Evolutionary conservation across 805 yeast species (phyloP).

Genomic region (Suhomyces vadensis): DNA sequence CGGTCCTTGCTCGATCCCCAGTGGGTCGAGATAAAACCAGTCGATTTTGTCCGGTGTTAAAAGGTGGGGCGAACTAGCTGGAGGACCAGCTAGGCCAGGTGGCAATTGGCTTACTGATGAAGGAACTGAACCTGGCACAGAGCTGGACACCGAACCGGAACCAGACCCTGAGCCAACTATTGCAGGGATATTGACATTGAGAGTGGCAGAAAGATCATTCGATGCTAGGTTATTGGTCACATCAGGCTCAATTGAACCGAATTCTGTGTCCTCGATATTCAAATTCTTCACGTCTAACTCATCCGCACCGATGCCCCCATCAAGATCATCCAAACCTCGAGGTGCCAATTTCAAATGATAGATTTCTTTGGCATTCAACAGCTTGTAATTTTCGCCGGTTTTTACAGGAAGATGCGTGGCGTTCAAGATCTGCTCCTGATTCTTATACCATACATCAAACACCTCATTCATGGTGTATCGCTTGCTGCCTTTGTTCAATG

Average conservation of each 20-base stretch:
- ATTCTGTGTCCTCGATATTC: background rate
- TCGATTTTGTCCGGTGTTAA: constrained; percentile 45
- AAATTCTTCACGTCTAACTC: background rate
- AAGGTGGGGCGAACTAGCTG: constrained; percentile 8
- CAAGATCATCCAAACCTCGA: background rate
- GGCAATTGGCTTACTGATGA: constrained; percentile 3
- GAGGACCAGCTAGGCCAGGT: constrained; percentile 9
- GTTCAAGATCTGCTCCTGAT: constrained; percentile 25
- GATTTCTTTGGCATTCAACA: constrained; percentile 31
- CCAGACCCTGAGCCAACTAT: background rate
- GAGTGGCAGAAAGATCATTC: background rate
- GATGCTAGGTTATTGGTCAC: background rate
- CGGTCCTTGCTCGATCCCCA: constrained; percentile 78
- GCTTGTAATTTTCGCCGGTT: constrained; percentile 33
- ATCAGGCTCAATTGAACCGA: background rate
- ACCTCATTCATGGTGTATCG: constrained; percentile 54
- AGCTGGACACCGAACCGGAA: background rate
- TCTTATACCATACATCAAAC: constrained; percentile 50
- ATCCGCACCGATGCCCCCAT: background rate
- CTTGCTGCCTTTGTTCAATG: constrained; percentile 42
- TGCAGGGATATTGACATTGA: background rate
- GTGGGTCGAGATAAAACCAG: constrained; percentile 76
- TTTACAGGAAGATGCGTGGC: constrained; percentile 13
- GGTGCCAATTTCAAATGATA: constrained; percentile 35
- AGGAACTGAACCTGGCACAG: background rate